These are phyloP conservation scores for Paraleonurus japonicus DNA, from an alignment of 257 asterid genomes.

Conservation along the genomic window DNA sequence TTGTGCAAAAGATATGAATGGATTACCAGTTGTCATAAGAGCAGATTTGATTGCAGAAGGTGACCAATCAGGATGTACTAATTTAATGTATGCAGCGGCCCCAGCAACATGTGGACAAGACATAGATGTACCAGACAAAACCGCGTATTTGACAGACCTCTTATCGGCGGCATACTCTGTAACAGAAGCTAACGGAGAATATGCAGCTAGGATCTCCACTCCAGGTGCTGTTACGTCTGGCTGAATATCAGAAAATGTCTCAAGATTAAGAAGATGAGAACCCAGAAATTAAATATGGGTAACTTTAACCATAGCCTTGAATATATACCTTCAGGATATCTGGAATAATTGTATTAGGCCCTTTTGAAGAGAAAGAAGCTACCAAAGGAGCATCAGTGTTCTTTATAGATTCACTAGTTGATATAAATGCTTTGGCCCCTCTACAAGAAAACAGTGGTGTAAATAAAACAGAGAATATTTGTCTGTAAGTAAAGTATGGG, in stretches of 20 bases:
- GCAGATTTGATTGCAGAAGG: constrained; percentile 38
- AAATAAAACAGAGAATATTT: neutral
- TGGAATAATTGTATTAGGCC: constrained; percentile 25
- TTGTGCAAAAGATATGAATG: neutral
- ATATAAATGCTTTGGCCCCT: constrained; percentile 19
- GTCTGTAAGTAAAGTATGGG: neutral
- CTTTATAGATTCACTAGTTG: constrained; percentile 23
- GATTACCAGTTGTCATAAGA: constrained; percentile 35
- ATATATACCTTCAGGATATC: constrained; percentile 24
- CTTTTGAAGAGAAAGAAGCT: constrained; percentile 31
- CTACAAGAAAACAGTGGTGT: neutral
- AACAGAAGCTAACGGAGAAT: constrained; percentile 23
- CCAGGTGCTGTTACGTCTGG: constrained; percentile 39
- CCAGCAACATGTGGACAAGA: constrained; percentile 36
- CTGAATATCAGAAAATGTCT: constrained; percentile 2
- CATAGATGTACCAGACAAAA: constrained; percentile 35
- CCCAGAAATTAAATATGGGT: neutral
- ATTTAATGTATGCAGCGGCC: constrained; percentile 32
- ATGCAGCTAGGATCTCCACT: constrained; percentile 36
- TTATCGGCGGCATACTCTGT: constrained; percentile 8
- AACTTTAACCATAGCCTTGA: neutral
- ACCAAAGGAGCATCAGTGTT: constrained; percentile 26
- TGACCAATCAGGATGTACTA: constrained; percentile 34
- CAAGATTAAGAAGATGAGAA: neutral
- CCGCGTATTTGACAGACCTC: constrained; percentile 20